A percentile compares a stretch with the other conserved stretches of the same genome.
Conservation (phyloP, 1,284 basidiomycete genomes). For the Afroboletus lepidellus region DNA sequence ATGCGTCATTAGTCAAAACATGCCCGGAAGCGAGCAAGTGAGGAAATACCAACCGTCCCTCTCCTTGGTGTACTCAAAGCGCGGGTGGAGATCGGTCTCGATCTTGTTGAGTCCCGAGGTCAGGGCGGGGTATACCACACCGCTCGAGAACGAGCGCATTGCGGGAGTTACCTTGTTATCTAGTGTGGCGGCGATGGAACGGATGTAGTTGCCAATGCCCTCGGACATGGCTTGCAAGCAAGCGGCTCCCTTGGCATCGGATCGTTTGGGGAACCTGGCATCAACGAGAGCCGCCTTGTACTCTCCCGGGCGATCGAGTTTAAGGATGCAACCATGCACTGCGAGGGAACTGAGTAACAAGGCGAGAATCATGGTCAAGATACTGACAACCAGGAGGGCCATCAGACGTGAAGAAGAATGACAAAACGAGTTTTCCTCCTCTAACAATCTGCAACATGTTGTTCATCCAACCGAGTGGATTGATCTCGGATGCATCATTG, state of each 20-base stretch:
- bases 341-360: slow-evolving; percentile 7
- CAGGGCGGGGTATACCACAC: slow-evolving; percentile 45
- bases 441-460: slow-evolving; percentile 48
- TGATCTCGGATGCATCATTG: slow-evolving; percentile 46
- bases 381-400: slow-evolving; percentile 43
- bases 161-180: slow-evolving; percentile 45
- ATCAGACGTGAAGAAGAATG: slow-evolving; percentile 46
- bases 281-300: slow-evolving; percentile 58
- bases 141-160: slow-evolving; percentile 42
- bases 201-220: slow-evolving; percentile 56
- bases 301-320: slow-evolving; percentile 49
- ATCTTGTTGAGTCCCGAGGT: slow-evolving; percentile 45
- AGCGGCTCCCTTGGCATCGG: slow-evolving; percentile 63
- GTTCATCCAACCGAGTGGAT: slow-evolving; percentile 55
- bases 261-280: slow-evolving; percentile 51
- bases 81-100: slow-evolving; percentile 37
- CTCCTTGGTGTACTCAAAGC: slow-evolving; percentile 42
- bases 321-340: slow-evolving; percentile 64
- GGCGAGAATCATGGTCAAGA: not conserved
- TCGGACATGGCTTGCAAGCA: slow-evolving; percentile 60
- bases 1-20: slow-evolving; percentile 1
- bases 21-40: not conserved
- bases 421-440: slow-evolving; percentile 44
- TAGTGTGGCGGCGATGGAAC: slow-evolving; percentile 39
- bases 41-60: slow-evolving; percentile 43